Evolutionary conservation across 2,329 filamentous ascomycete genomes (phyloP).

Genomic region (Sporothrix dimorphospora): DNA sequence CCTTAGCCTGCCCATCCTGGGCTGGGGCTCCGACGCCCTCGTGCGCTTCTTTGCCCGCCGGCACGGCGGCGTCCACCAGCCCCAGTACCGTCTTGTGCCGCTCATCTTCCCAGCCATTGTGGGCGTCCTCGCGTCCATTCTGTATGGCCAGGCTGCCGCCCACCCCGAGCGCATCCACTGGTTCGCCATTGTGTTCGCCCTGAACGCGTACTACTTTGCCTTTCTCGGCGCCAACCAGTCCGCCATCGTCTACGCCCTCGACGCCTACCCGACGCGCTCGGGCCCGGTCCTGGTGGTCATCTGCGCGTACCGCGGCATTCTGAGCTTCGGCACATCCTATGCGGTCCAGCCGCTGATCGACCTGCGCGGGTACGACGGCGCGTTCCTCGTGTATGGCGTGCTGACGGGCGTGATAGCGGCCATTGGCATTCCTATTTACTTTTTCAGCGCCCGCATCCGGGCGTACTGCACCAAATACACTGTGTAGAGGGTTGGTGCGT

Average conservation of each 20-base stretch:
- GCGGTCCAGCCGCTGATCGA: background rate
- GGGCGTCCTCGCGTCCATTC: background rate
- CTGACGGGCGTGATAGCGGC: background rate
- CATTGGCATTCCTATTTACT: background rate
- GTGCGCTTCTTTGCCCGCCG: constrained; percentile 5
- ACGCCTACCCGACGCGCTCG: constrained; percentile 1
- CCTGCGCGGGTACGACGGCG: constrained; percentile 10
- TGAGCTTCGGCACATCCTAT: background rate
- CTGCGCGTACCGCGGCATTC: constrained; percentile 1
- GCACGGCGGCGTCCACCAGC: constrained; percentile 1
- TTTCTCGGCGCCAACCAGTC: background rate
- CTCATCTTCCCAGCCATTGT: background rate
- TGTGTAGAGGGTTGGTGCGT: background rate
- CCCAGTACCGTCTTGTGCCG: constrained; percentile 3
- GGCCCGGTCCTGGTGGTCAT: background rate
- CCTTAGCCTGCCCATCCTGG: background rate
- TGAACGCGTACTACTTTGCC: background rate
- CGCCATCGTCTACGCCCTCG: background rate
- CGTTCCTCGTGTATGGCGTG: background rate
- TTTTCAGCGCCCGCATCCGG: constrained; percentile 6
- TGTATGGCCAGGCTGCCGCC: background rate
- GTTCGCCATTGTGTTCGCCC: background rate
- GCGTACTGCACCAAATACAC: constrained; percentile 15
- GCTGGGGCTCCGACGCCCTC: background rate
- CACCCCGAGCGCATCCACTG: constrained; percentile 9